phyloP scores from a whole-genome alignment of 2,329 filamentous ascomycete species.

The Arthrobotrys sphaeroides region DNA sequence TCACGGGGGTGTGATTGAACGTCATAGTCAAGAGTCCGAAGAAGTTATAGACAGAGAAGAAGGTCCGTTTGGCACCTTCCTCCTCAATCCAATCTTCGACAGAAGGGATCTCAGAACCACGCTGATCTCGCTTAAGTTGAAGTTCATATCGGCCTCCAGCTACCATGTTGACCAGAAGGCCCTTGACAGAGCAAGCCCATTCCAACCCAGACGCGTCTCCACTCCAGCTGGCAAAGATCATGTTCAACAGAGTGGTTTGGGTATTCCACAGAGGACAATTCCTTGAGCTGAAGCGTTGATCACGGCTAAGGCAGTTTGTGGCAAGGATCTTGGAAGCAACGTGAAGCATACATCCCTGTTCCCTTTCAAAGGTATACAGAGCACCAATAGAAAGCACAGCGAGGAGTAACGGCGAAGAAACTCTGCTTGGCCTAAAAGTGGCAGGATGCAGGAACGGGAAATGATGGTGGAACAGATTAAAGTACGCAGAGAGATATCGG shows the following conservation, averaged over 20 bases:
- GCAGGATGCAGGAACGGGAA: conserved; percentile 93
- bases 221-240: conserved; percentile 99
- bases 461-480: conserved; percentile 96
- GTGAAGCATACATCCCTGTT: conserved; percentile 92
- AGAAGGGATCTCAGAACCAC: conserved; percentile 77
- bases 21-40: conserved; percentile 93
- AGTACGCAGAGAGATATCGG: conserved; percentile 93
- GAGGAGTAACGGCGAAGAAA: conserved; percentile 83
- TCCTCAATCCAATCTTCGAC: conserved; percentile 95
- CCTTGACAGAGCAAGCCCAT: conserved; percentile 99
- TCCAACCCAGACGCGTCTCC: conserved; percentile 96
- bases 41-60: conserved; percentile 99
- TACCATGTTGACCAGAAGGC: conserved; percentile 97
- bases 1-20: conserved; percentile 97
- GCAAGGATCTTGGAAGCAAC: conserved; percentile 97
- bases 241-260: conserved; percentile 95
- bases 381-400: conserved; percentile 95
- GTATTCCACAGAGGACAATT: conserved; percentile 98
- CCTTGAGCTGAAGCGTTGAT: conserved; percentile 97
- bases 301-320: conserved; percentile 96
- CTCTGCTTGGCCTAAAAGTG: conserved; percentile 82
- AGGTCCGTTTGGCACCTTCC: conserved; percentile 93
- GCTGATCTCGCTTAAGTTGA: conserved; percentile 89
- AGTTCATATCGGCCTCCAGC: conserved; percentile 96
- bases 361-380: conserved; percentile 94